Evolutionary conservation across 768 basidiomycete genomes (phyloP).

Genomic region (Agrocybe praecox): DNA sequence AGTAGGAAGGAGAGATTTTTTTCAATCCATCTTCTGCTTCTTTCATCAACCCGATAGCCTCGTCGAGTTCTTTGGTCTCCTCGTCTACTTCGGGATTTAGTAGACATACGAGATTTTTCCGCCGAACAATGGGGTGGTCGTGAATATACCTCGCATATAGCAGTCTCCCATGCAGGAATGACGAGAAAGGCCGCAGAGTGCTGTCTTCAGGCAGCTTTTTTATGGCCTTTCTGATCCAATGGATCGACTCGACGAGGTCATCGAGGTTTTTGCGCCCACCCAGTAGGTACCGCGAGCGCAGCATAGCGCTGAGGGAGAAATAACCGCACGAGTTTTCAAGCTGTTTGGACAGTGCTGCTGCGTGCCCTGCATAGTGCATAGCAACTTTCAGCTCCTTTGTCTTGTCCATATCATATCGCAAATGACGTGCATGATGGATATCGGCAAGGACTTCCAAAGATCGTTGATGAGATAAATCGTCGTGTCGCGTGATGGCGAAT

Average conservation of each 20-base stretch:
- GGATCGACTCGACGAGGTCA: background rate
- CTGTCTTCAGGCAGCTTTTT: background rate
- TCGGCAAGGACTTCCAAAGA: background rate
- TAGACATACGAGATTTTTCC: background rate
- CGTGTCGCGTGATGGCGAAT: background rate
- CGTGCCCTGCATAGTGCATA: background rate
- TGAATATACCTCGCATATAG: background rate
- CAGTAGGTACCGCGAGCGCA: background rate
- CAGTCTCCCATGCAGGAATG: background rate
- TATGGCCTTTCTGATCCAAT: background rate
- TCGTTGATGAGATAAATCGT: background rate
- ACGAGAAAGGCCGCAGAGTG: background rate
- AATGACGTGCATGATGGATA: background rate
- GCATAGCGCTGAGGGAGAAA: background rate
- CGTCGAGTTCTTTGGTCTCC: background rate
- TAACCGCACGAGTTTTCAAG: background rate
- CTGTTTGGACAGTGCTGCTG: background rate
- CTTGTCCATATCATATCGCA: background rate
- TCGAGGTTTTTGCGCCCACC: background rate
- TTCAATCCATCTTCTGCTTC: background rate
- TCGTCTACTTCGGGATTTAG: background rate
- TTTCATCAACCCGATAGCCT: background rate
- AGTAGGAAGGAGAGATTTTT: background rate
- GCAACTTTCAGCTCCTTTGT: background rate
- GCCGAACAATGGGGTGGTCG: background rate